phyloP scores from a whole-genome alignment of 2,329 filamentous ascomycete species.

The Sclerotinia glacialis region DNA sequence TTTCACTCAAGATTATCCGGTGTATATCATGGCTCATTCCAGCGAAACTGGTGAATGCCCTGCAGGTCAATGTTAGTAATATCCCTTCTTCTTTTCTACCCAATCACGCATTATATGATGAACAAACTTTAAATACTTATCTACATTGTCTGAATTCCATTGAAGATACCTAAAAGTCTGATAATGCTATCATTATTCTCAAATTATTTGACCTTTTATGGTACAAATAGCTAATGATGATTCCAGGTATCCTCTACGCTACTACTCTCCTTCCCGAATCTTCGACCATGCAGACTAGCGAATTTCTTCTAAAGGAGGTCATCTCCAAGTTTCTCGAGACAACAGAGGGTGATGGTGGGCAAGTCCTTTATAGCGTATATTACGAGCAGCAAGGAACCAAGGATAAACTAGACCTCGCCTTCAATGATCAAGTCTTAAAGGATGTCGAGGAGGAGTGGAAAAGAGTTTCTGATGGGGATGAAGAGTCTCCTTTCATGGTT shows the following conservation, averaged over 20 bases:
- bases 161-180: constrained; percentile 97
- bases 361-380: constrained; percentile 51
- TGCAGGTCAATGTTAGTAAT: constrained; percentile 77
- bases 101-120: constrained; percentile 66
- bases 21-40: constrained; percentile 71
- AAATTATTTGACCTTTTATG: constrained; percentile 21
- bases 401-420: constrained; percentile 62
- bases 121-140: constrained; percentile 91
- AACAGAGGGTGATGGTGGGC: constrained; percentile 34
- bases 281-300: constrained; percentile 27
- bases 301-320: constrained; percentile 24
- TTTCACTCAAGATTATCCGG: constrained; percentile 45
- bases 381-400: constrained; percentile 51
- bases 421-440: constrained; percentile 68
- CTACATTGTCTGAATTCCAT: constrained; percentile 98
- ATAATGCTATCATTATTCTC: constrained; percentile 48
- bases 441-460: constrained; percentile 70
- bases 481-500: constrained; percentile 60
- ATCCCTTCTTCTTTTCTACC: constrained; percentile 26
- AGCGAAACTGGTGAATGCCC: constrained; percentile 94
- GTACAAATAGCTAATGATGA: constrained; percentile 28
- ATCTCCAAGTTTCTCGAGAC: constrained; percentile 37
- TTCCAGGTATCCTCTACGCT: constrained; percentile 40
- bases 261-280: constrained; percentile 29
- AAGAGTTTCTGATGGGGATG: constrained; percentile 43